These are phyloP conservation scores for Metschnikowia proteae DNA, from an alignment of 805 yeast species.

Conservation along the genomic window DNA sequence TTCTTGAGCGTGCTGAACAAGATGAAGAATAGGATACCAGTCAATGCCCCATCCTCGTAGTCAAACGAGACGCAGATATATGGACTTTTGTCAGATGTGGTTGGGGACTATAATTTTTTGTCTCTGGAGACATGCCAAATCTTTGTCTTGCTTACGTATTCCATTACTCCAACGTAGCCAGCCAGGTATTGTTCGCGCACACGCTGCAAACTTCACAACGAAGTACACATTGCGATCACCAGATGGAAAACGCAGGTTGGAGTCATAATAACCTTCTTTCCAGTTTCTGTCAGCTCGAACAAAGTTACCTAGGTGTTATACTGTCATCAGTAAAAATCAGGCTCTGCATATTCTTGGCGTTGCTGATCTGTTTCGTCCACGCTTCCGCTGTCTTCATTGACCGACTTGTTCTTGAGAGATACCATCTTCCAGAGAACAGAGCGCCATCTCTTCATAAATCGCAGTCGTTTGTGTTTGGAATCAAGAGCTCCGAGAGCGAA, in stretches of 20 bases:
- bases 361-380: neutral
- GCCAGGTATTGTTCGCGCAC: neutral
- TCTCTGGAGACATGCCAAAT: no score
- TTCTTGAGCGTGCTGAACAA: slow-evolving; percentile 12
- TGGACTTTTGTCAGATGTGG: neutral
- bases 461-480: neutral
- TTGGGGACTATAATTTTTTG: neutral
- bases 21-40: neutral
- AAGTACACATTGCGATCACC: neutral
- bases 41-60: neutral
- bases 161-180: no score
- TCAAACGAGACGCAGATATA: no score
- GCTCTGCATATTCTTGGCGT: neutral
- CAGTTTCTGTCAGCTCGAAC: neutral
- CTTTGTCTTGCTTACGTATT: no score
- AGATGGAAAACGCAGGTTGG: neutral
- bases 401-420: neutral
- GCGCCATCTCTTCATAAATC: neutral
- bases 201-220: neutral
- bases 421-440: slow-evolving; percentile 1
- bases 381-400: neutral
- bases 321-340: neutral
- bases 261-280: neutral
- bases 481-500: neutral
- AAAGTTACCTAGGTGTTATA: no score